phyloP scores from a whole-genome alignment of 169 alveolate genomes.

The Perkinsus olseni region DNA sequence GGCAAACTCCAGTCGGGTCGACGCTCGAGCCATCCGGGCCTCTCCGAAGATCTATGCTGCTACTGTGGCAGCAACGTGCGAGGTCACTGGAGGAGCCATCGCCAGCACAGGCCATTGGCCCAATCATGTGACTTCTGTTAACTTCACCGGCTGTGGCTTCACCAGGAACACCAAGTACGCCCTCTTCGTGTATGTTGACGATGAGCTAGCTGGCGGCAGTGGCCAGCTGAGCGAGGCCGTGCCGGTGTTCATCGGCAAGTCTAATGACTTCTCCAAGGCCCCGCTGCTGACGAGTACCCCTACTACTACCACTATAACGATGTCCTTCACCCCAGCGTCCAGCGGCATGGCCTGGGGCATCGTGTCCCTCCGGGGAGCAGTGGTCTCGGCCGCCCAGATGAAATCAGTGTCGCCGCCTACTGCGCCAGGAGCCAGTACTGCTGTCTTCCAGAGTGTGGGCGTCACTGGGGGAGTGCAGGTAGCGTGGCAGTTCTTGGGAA shows the following conservation, averaged over 20 bases:
- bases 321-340: neutral
- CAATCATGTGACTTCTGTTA: neutral
- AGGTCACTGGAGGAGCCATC: neutral
- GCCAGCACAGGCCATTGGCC: neutral
- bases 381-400: neutral
- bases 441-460: neutral
- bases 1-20: neutral
- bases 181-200: constrained; percentile 6
- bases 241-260: neutral
- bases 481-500: neutral
- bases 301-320: neutral
- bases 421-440: neutral
- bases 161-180: neutral
- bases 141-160: neutral
- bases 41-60: neutral
- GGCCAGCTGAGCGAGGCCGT: neutral
- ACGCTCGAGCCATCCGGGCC: neutral
- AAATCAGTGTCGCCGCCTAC: neutral
- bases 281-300: neutral
- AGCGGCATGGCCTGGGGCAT: neutral
- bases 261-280: neutral
- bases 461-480: neutral
- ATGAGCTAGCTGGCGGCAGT: neutral
- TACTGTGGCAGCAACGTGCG: neutral
- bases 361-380: neutral